These are phyloP conservation scores for Clonostachys rosea DNA, from an alignment of 2,329 filamentous ascomycete species.

Conservation along the genomic window DNA sequence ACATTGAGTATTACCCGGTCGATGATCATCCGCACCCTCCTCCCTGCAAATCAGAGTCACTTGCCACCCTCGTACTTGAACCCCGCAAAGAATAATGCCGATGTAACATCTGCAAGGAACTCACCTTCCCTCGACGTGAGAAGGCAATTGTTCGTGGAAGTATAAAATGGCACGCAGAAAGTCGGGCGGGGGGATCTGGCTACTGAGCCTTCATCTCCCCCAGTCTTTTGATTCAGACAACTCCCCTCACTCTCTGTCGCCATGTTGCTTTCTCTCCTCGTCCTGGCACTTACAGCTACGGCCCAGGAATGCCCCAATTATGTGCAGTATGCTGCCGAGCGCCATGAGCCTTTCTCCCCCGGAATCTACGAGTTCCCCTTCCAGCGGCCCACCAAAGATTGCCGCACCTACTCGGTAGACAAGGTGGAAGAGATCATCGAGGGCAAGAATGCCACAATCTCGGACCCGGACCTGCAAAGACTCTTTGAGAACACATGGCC, in stretches of 20 bases:
- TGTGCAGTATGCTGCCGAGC: constrained; percentile 22
- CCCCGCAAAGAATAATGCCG: no score
- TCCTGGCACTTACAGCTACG: background rate
- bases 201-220: no score
- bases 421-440: constrained; percentile 73
- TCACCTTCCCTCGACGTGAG: no score
- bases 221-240: background rate
- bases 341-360: constrained; percentile 68
- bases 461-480: constrained; percentile 70
- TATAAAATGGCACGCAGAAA: no score
- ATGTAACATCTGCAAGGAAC: no score
- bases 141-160: no score
- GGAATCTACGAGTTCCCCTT: constrained; percentile 74
- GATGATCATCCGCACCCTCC: no score
- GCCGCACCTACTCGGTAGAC: constrained; percentile 76
- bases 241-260: background rate
- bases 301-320: constrained; percentile 23
- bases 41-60: no score
- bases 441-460: constrained; percentile 63
- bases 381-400: constrained; percentile 71
- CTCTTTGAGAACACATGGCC: constrained; percentile 71
- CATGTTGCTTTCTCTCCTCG: background rate
- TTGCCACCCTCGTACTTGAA: no score
- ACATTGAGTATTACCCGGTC: no score
- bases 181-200: no score